phyloP scores from a whole-genome alignment of 2,329 filamentous ascomycete species.

The Penicillium rolfsii region DNA sequence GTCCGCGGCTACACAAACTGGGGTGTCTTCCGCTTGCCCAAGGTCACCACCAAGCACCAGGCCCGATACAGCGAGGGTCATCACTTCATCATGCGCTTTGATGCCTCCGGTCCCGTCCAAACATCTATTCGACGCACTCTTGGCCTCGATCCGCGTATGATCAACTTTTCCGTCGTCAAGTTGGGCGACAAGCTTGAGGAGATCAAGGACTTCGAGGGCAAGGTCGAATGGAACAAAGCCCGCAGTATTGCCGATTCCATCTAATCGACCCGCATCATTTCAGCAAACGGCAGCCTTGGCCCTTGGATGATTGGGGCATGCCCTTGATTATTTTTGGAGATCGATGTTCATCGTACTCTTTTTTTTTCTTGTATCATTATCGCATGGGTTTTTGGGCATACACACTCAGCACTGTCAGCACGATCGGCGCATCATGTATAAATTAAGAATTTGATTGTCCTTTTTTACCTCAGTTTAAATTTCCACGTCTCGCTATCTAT shows the following conservation, averaged over 20 bases:
- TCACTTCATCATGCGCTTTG: constrained; percentile 98
- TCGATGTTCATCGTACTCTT: constrained; percentile 21
- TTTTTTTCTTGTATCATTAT: constrained; percentile 37
- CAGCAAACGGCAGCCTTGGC: not conserved
- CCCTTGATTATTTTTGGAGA: constrained; percentile 14
- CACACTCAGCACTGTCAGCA: constrained; percentile 32
- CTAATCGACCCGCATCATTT: constrained; percentile 8
- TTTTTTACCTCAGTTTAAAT: constrained; percentile 1
- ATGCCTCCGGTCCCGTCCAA: constrained; percentile 74
- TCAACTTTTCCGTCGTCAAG: constrained; percentile 84
- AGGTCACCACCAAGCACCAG: constrained; percentile 77
- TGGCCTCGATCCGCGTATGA: constrained; percentile 84
- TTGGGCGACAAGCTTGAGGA: constrained; percentile 70
- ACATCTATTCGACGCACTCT: constrained; percentile 74
- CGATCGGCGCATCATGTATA: constrained; percentile 40
- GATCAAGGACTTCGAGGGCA: constrained; percentile 61
- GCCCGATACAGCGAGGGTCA: constrained; percentile 81
- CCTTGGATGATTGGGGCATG: not conserved
- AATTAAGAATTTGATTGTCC: constrained; percentile 26
- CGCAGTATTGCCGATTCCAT: constrained; percentile 36
- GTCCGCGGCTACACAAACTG: constrained; percentile 93
- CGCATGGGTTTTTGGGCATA: constrained; percentile 28
- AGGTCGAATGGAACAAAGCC: constrained; percentile 56
- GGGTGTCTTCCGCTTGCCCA: constrained; percentile 87
- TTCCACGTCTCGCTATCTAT: not conserved